Percentiles rank a stretch among this genome's conserved stretches.
Evolutionary conservation across 148 eudicot species (phyloP).

Genomic region (Dysphania ambrosioides): DNA sequence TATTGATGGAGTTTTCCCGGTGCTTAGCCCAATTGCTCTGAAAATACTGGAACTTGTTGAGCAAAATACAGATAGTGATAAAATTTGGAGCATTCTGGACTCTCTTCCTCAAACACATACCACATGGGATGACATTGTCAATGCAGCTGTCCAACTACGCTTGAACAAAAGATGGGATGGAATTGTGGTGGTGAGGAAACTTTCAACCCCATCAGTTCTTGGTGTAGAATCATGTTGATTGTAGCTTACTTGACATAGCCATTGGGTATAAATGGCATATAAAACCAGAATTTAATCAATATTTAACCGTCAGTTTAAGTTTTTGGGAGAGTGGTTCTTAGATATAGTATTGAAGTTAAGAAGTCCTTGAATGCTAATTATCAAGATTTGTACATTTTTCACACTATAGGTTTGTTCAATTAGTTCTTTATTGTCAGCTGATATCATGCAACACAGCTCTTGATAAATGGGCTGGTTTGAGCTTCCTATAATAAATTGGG

Average conservation of each 20-base stretch:
- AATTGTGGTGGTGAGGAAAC: conserved; percentile 50
- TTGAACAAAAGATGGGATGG: conserved; percentile 64
- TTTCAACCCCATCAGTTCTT: background rate
- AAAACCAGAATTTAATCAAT: background rate
- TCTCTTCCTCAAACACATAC: conserved; percentile 59
- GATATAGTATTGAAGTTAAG: background rate
- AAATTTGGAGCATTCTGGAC: conserved; percentile 57
- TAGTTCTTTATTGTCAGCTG: too few relatives aligned
- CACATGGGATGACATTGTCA: conserved; percentile 77
- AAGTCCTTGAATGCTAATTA: background rate
- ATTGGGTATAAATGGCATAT: background rate
- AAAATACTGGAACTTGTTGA: conserved; percentile 56
- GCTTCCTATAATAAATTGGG: too few relatives aligned
- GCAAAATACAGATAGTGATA: conserved; percentile 47
- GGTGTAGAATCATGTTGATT: background rate
- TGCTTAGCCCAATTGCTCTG: conserved; percentile 64
- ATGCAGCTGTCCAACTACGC: conserved; percentile 68
- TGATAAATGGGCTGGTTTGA: too few relatives aligned
- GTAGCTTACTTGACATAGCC: background rate
- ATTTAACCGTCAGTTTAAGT: background rate
- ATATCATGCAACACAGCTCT: too few relatives aligned
- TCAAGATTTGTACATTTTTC: background rate
- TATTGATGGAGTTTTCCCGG: conserved; percentile 86
- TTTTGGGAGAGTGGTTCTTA: background rate
- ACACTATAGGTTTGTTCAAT: background rate